These are phyloP conservation scores for Singerocomus rubriflavus DNA, from an alignment of 1,284 basidiomycete species.

Conservation along the genomic window DNA sequence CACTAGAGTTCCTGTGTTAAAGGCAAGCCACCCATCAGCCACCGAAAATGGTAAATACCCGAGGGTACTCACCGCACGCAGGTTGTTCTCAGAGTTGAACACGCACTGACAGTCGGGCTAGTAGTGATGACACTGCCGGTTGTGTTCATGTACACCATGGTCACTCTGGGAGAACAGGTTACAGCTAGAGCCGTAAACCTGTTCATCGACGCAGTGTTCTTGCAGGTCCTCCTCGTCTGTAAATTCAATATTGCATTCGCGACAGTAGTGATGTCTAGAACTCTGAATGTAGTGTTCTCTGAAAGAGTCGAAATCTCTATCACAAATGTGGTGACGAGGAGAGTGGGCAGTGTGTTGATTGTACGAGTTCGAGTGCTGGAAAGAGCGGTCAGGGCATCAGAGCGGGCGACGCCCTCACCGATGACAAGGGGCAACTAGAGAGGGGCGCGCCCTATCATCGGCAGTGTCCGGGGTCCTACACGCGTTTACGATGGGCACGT, in stretches of 20 bases:
- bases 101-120: slow-evolving; percentile 43
- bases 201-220: slow-evolving; percentile 35
- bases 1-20: slow-evolving; percentile 40
- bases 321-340: slow-evolving; percentile 21
- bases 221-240: slow-evolving; percentile 23
- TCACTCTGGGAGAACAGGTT: slow-evolving; percentile 38
- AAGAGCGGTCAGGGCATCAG: slow-evolving; percentile 20
- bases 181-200: slow-evolving; percentile 44
- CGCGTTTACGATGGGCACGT: slow-evolving; percentile 18
- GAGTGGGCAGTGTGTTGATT: slow-evolving; percentile 27
- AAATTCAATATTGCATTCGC: slow-evolving; percentile 41
- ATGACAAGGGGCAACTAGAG: too few species aligned
- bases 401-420: background rate
- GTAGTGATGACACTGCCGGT: slow-evolving; percentile 47
- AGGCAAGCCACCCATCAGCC: background rate
- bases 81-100: slow-evolving; percentile 39
- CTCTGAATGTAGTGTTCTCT: slow-evolving; percentile 30
- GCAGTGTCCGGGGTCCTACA: slow-evolving; percentile 25
- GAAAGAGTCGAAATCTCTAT: slow-evolving; percentile 20
- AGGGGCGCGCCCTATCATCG: background rate
- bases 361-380: slow-evolving; percentile 8
- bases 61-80: slow-evolving; percentile 22
- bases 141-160: slow-evolving; percentile 44
- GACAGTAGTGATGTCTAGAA: slow-evolving; percentile 37
- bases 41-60: background rate